A percentile compares a stretch with the other conserved stretches of the same genome.
Conservation (phyloP, 768 basidiomycete genomes). For the Cystobasidium tubakii region DNA sequence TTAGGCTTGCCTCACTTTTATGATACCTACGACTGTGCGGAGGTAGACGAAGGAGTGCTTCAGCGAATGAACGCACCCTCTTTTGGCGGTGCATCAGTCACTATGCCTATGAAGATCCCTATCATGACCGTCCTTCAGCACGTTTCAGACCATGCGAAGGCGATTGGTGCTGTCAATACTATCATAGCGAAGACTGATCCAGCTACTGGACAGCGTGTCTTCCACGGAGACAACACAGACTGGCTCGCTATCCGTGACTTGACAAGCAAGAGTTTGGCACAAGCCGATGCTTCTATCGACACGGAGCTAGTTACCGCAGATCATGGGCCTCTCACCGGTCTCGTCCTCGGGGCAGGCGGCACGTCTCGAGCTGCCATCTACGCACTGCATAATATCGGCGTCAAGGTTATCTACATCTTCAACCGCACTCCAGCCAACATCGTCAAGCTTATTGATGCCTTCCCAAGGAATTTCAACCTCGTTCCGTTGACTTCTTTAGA, state of each 20-base stretch:
- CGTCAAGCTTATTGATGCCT: conserved; percentile 60
- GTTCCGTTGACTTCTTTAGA: conserved; percentile 59
- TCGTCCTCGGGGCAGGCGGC: conserved; percentile 92
- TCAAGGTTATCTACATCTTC: conserved; percentile 69
- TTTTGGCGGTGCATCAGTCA: conserved; percentile 94
- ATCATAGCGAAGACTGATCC: conserved; percentile 59
- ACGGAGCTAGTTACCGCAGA: conserved; percentile 12
- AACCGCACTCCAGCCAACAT: conserved; percentile 79
- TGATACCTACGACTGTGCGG: conserved; percentile 65
- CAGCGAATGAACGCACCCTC: conserved; percentile 59
- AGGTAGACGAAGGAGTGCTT: conserved; percentile 63
- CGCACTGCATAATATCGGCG: conserved; percentile 67
- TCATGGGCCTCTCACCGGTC: conserved; percentile 54
- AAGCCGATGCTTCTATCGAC: conserved; percentile 1
- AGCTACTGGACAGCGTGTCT: conserved; percentile 51
- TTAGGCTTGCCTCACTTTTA: conserved; percentile 83
- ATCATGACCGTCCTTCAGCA: conserved; percentile 75
- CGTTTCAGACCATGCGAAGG: conserved; percentile 70
- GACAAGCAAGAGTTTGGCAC: conserved; percentile 46
- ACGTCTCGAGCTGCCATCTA: conserved; percentile 92
- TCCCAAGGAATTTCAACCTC: conserved; percentile 62
- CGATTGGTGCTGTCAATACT: conserved; percentile 94
- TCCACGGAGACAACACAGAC: conserved; percentile 92
- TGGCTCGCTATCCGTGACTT: conserved; percentile 77
- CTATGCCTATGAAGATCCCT: conserved; percentile 90